These are phyloP conservation scores for Pyrenochaeta sp. DNA, from an alignment of 2,329 filamentous ascomycete genomes.

Conservation along the genomic window DNA sequence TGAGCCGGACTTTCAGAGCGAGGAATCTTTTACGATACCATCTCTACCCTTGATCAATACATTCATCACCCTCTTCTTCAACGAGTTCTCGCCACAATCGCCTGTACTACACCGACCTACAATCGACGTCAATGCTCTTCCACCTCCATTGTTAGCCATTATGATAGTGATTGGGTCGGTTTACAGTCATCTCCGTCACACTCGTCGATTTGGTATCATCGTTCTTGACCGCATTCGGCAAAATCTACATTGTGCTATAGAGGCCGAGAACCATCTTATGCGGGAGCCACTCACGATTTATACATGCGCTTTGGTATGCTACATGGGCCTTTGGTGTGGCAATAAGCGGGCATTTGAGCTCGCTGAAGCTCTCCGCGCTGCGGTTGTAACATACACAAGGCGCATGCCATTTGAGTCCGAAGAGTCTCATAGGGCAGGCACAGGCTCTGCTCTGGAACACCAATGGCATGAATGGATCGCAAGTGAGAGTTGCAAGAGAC, in stretches of 20 bases:
- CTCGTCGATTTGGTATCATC: conserved; percentile 11
- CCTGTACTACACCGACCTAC: conserved; percentile 9
- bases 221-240: conserved; percentile 7
- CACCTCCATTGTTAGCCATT: conserved; percentile 3
- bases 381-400: conserved; percentile 9
- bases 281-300: conserved; percentile 10
- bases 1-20: background rate
- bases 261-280: conserved; percentile 10
- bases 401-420: background rate
- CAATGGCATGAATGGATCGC: conserved; percentile 5
- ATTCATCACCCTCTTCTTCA: conserved; percentile 11
- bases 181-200: conserved; percentile 9
- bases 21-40: conserved; percentile 8
- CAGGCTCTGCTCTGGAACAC: background rate
- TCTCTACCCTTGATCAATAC: conserved; percentile 7
- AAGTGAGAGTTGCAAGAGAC: conserved; percentile 5
- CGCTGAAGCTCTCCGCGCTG: conserved; percentile 5
- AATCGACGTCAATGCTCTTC: conserved; percentile 1
- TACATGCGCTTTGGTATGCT: conserved; percentile 6
- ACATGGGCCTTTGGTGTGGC: conserved; percentile 14
- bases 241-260: conserved; percentile 7
- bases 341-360: conserved; percentile 14
- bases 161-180: conserved; percentile 11
- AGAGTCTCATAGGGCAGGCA: background rate
- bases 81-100: conserved; percentile 3